Evolutionary conservation across 1,284 basidiomycete species (phyloP).

Genomic region (Exobasidium cylindrosporum): DNA sequence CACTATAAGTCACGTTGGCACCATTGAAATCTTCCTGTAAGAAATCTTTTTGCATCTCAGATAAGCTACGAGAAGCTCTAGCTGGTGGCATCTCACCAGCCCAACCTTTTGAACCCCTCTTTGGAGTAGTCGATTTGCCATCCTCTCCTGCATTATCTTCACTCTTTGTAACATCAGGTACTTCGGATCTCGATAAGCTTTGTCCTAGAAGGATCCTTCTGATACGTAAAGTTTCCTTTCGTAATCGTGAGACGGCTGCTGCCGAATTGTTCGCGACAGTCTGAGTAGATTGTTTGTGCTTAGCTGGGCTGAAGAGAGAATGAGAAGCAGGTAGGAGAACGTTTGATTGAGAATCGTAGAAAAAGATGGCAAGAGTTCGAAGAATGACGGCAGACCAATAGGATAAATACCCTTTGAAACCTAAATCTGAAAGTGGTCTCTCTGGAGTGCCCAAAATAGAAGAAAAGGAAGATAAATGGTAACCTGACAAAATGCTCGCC

Average conservation of each 20-base stretch:
- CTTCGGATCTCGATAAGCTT: constrained; percentile 3
- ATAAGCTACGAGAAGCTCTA: not conserved
- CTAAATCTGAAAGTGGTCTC: constrained; percentile 87
- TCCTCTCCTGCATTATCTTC: not conserved
- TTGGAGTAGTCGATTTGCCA: not conserved
- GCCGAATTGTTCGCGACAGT: constrained; percentile 18
- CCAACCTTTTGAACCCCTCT: constrained; percentile 2
- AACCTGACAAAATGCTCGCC: constrained; percentile 62
- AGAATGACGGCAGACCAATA: constrained; percentile 86
- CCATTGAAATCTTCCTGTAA: not conserved
- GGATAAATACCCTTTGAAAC: constrained; percentile 82
- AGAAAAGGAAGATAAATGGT: constrained; percentile 78
- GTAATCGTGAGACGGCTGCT: not conserved
- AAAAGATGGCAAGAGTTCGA: constrained; percentile 69
- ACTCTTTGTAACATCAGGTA: not conserved
- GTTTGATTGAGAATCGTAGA: constrained; percentile 24
- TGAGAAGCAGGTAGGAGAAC: constrained; percentile 4
- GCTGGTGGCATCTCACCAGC: not conserved
- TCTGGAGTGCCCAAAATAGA: constrained; percentile 86
- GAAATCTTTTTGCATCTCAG: not conserved
- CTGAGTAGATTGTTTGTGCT: constrained; percentile 6
- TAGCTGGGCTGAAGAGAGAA: not conserved
- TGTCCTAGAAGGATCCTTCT: constrained; percentile 17
- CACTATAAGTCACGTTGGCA: not conserved
- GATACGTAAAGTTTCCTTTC: constrained; percentile 11